Conservation (phyloP, 352 stramenopile species). For the Blastocystis sp. region DNA sequence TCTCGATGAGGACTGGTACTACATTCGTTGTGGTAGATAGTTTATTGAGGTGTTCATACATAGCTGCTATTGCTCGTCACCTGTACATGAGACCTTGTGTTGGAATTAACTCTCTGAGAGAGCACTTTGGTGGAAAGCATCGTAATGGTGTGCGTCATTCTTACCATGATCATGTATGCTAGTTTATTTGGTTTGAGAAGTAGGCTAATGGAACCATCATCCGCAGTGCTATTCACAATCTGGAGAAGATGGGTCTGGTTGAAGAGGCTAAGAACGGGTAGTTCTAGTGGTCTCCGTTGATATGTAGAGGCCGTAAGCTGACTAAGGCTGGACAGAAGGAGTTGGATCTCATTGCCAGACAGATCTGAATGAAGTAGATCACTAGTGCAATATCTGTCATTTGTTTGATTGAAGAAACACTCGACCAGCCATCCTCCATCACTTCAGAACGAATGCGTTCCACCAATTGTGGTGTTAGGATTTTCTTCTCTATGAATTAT, state of each 20-base stretch:
- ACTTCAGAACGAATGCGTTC: not conserved
- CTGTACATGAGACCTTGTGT: slow-evolving; percentile 57
- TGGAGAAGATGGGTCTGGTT: slow-evolving; percentile 59
- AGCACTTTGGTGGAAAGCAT: slow-evolving; percentile 48
- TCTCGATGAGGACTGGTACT: slow-evolving; percentile 57
- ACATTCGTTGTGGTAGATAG: slow-evolving; percentile 35
- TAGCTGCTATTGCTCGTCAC: slow-evolving; percentile 61
- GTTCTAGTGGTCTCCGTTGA: not conserved
- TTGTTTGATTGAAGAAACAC: not conserved
- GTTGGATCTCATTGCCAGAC: slow-evolving; percentile 43
- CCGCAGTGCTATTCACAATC: slow-evolving; percentile 37
- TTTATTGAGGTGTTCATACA: not conserved
- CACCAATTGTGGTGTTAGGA: not conserved
- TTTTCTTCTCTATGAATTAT: slow-evolving; percentile 16
- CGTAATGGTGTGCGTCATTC: slow-evolving; percentile 43
- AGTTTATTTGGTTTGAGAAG: not conserved
- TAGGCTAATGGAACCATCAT: slow-evolving; percentile 59
- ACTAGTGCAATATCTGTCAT: not conserved
- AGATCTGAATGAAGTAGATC: slow-evolving; percentile 18
- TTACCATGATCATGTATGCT: slow-evolving; percentile 43
- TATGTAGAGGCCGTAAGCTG: slow-evolving; percentile 31
- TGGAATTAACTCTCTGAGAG: slow-evolving; percentile 50
- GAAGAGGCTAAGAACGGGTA: slow-evolving; percentile 16
- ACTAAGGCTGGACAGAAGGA: slow-evolving; percentile 58
- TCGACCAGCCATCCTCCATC: not conserved